These are phyloP conservation scores for Thraustochytrium sp. DNA, from an alignment of 352 stramenopile species.

Conservation along the genomic window DNA sequence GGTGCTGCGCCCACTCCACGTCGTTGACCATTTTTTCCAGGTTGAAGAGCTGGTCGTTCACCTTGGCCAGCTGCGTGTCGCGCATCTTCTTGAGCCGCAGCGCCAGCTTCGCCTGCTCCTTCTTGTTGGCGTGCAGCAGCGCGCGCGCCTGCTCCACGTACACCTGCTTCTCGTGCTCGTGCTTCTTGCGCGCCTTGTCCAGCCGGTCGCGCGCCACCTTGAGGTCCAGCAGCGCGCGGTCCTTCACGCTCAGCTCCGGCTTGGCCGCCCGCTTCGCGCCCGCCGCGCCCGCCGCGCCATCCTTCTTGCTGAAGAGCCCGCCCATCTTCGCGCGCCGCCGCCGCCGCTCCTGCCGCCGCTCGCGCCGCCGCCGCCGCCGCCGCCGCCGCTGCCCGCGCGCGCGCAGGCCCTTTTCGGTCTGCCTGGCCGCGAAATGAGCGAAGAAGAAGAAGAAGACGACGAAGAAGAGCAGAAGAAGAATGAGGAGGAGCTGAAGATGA, in stretches of 20 bases:
- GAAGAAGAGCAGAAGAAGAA: too few species aligned
- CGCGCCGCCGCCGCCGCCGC: too few species aligned
- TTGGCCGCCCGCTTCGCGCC: neutral
- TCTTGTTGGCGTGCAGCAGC: slow-evolving; percentile 54
- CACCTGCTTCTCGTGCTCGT: slow-evolving; percentile 70
- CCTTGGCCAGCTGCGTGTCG: slow-evolving; percentile 73
- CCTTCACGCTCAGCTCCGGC: slow-evolving; percentile 53
- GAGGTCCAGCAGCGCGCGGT: slow-evolving; percentile 75
- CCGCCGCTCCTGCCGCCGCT: too few species aligned
- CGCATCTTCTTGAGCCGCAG: slow-evolving; percentile 81
- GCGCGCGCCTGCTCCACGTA: slow-evolving; percentile 69
- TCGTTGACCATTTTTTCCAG: slow-evolving; percentile 75
- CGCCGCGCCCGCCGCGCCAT: neutral
- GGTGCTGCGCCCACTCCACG: slow-evolving; percentile 75
- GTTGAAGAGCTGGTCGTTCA: slow-evolving; percentile 72
- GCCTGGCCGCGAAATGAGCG: too few species aligned
- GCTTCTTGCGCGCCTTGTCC: slow-evolving; percentile 69
- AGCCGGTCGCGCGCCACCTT: slow-evolving; percentile 78
- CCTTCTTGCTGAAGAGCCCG: neutral
- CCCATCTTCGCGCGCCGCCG: neutral
- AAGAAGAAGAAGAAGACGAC: too few species aligned
- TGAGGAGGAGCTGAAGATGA: too few species aligned
- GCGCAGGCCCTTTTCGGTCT: too few species aligned
- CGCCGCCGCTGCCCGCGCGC: too few species aligned
- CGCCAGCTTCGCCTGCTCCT: slow-evolving; percentile 73